Base-by-base conservation (phyloP, 2,329 filamentous ascomycete genomes). In the Amauroascus niger region DNA sequence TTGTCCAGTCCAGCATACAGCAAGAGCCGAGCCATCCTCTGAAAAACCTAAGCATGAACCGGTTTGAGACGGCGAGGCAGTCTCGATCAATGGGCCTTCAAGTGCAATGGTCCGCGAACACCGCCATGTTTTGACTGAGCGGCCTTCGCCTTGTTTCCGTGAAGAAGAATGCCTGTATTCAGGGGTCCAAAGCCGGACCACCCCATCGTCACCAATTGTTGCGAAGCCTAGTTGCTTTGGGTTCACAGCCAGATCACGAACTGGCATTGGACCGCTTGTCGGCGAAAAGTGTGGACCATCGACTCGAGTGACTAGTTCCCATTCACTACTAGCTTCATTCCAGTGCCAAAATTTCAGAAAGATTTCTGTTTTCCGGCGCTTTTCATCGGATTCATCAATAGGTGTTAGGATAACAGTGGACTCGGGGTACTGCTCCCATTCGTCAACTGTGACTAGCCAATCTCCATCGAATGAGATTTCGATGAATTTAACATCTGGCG, bases 361-460 rank as follows among this genome's bases (percentile, higher is more conserved):
- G 0, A 89, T 80, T 66, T 97, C 91, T 7, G 57, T 41, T 78
- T 78, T 47, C 24, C 18, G 26, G 18, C 33, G 30, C 7, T 33
- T 41, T 13, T 32, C 48, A n/a, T 16, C 16, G 26, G 37, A 22
- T 20, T 49, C 49, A 22, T 68, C 55, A 37, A 58, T 60, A 13
- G 67, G 62, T 49, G 75, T 69, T 26, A 86, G 67, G 53, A 78
- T 77, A 37, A 80, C 77, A 13, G 87, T 70, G 64, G 96, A 89
- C 56, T 79, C 74, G 11, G 74, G 71, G 8, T 87, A 81, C 1
- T 89, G 89, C 49, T 79, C 78, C 93, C 93, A 98, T 63, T 90
- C 87, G 65, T 98, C 93, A 1, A 95, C 80, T 1, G 88, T 96
- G 3, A 86, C 90, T 54, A 98, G 78, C 90, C 91, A 97, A 59